These are phyloP conservation scores for Adenanthera pavonina DNA, from an alignment of 306 rosid genomes.

Conservation along the genomic window DNA sequence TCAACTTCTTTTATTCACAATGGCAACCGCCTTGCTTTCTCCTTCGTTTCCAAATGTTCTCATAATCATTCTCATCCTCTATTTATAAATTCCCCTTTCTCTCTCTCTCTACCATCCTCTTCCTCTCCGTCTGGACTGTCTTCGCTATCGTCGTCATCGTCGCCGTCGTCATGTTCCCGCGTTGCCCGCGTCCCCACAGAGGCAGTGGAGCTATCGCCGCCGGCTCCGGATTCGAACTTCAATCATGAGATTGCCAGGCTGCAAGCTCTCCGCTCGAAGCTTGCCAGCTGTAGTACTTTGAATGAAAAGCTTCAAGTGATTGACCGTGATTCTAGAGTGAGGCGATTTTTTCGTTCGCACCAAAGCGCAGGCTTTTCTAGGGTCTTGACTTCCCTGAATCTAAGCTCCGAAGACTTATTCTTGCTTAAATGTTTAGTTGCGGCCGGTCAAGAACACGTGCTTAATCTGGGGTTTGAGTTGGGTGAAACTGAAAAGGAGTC, in stretches of 20 bases:
- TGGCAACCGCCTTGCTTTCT: slow-evolving; percentile 49
- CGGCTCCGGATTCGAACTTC: slow-evolving; percentile 63
- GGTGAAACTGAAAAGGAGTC: slow-evolving; percentile 46
- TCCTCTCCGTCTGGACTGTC: slow-evolving; percentile 23
- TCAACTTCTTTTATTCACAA: slow-evolving; percentile 57
- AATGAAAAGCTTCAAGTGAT: slow-evolving; percentile 55
- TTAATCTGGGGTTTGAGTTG: slow-evolving; percentile 51
- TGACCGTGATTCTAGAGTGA: slow-evolving; percentile 73
- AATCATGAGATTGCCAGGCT: slow-evolving; percentile 69
- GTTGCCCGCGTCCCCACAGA: slow-evolving; percentile 68
- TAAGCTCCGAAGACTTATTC: slow-evolving; percentile 50
- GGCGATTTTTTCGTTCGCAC: slow-evolving; percentile 56
- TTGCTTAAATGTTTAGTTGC: slow-evolving; percentile 85
- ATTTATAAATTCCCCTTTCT: slow-evolving; percentile 40
- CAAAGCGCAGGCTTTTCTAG: slow-evolving; percentile 36
- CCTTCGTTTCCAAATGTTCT: slow-evolving; percentile 45
- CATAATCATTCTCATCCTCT: slow-evolving; percentile 34
- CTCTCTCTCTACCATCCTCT: slow-evolving; percentile 26
- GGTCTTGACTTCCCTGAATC: slow-evolving; percentile 46
- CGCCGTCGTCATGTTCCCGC: slow-evolving; percentile 37
- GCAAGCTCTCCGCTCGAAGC: slow-evolving; percentile 54
- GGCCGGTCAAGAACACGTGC: slow-evolving; percentile 81
- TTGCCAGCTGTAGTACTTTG: slow-evolving; percentile 43
- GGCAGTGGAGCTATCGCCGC: slow-evolving; percentile 64
- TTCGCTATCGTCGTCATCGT: slow-evolving; percentile 18